Evolutionary conservation across 2,329 filamentous ascomycete species (phyloP).

Genomic region (Phialocephala sp.): DNA sequence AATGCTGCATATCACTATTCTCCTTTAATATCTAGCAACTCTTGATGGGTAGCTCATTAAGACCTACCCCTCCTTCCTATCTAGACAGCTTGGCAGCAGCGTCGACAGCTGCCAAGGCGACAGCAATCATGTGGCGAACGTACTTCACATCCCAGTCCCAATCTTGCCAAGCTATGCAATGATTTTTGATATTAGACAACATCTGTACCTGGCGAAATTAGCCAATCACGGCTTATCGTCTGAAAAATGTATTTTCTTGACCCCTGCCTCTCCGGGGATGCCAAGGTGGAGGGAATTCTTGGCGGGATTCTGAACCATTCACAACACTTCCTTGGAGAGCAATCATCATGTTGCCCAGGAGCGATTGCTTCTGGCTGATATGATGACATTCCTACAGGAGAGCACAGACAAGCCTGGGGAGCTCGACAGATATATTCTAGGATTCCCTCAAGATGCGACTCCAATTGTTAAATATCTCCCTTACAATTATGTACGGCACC

Average conservation of each 20-base stretch:
- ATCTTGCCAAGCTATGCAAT: conserved; percentile 5
- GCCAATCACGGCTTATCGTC: conserved; percentile 1
- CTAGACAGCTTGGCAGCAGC: background rate
- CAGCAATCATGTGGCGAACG: background rate
- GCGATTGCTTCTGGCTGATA: background rate
- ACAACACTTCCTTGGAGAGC: background rate
- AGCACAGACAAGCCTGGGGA: background rate
- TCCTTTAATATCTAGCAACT: background rate
- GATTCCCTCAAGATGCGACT: background rate
- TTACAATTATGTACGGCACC: conserved; percentile 21
- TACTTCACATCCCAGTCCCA: background rate
- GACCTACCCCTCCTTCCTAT: too few species aligned
- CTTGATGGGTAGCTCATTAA: too few species aligned
- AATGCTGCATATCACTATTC: background rate
- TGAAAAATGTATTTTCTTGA: background rate
- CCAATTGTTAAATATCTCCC: conserved; percentile 19
- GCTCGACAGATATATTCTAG: background rate
- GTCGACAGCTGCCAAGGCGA: background rate
- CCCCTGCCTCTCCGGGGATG: conserved; percentile 1
- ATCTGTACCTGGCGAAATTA: background rate
- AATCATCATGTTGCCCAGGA: background rate
- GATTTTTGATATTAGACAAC: background rate
- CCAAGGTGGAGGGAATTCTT: conserved; percentile 1
- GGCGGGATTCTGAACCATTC: background rate
- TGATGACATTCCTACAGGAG: background rate